Conservation (phyloP, 176 grass and related monocot genomes). For the Thalia dealbata region DNA sequence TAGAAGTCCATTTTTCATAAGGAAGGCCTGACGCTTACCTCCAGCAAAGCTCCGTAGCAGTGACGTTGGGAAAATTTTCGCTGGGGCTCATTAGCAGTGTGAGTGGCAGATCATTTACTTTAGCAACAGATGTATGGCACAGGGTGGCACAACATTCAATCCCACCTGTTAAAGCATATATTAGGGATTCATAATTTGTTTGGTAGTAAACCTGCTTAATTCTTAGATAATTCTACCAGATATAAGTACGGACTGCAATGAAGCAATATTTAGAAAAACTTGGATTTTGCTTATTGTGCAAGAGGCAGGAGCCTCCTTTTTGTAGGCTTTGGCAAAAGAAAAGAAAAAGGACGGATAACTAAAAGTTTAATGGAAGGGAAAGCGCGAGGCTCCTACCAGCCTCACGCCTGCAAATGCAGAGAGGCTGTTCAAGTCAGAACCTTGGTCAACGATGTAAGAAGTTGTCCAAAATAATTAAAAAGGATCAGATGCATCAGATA, state of each 20-base stretch:
- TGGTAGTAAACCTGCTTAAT: constrained; percentile 10
- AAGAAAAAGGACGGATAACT: neutral
- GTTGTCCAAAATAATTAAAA: neutral
- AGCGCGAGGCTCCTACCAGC: no score
- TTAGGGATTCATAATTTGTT: neutral
- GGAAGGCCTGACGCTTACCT: constrained; percentile 39
- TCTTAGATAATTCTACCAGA: neutral
- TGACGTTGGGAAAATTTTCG: constrained; percentile 22
- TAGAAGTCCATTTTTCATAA: neutral
- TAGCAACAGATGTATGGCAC: constrained; percentile 4
- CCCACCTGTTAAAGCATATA: constrained; percentile 14
- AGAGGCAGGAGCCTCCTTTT: neutral
- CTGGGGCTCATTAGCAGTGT: constrained; percentile 29
- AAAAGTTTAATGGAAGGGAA: no score
- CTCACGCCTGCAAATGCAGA: no score
- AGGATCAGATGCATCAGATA: neutral
- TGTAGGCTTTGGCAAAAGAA: neutral
- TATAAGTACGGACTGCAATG: neutral
- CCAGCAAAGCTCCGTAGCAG: constrained; percentile 30
- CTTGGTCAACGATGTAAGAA: neutral
- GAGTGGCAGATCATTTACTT: constrained; percentile 9
- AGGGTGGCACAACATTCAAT: neutral
- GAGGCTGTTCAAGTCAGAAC: no score
- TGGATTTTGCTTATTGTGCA: neutral
- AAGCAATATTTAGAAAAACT: neutral